Percentiles rank a stretch among this genome's conserved stretches.
These are phyloP conservation scores for Colletotrichum limetticola DNA, from an alignment of 2,329 filamentous ascomycete genomes.

Conservation along the genomic window DNA sequence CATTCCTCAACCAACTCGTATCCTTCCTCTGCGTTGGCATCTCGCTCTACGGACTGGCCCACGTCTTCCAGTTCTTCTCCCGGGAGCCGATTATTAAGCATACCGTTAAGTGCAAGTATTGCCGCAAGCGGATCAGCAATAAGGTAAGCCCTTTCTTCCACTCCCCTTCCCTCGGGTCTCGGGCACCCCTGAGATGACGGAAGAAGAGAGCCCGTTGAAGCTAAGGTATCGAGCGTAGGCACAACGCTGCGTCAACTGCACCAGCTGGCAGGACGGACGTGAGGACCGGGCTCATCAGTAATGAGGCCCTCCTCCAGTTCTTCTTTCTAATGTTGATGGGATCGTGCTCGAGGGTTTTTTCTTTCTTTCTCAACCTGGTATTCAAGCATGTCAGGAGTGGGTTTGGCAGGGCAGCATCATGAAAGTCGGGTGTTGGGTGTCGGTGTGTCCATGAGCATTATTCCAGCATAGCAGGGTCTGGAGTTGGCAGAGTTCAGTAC, in stretches of 20 bases:
- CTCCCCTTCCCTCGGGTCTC: too few relatives aligned
- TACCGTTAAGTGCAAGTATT: constrained; percentile 75
- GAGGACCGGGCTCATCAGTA: constrained; percentile 48
- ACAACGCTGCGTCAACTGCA: constrained; percentile 59
- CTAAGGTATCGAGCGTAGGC: constrained; percentile 43
- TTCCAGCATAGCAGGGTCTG: not conserved
- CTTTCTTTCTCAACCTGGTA: too few relatives aligned
- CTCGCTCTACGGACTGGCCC: constrained; percentile 72
- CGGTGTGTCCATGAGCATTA: not conserved
- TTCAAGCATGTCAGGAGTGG: not conserved
- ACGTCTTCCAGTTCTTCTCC: constrained; percentile 69
- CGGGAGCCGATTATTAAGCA: constrained; percentile 78
- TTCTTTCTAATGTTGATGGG: too few relatives aligned
- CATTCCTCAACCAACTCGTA: constrained; percentile 72
- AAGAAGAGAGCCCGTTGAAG: not conserved
- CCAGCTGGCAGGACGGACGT: constrained; percentile 62
- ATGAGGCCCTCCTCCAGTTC: not conserved
- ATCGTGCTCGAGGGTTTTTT: too few relatives aligned
- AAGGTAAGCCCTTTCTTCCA: constrained; percentile 52
- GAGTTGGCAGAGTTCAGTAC: not conserved
- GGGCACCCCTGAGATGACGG: not conserved
- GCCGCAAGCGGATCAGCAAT: constrained; percentile 70
- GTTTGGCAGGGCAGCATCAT: not conserved
- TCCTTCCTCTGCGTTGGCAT: constrained; percentile 75
- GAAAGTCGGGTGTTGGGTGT: not conserved